Evolutionary conservation across 2,329 filamentous ascomycete species (phyloP).

Genomic region (Nakataea oryzae): DNA sequence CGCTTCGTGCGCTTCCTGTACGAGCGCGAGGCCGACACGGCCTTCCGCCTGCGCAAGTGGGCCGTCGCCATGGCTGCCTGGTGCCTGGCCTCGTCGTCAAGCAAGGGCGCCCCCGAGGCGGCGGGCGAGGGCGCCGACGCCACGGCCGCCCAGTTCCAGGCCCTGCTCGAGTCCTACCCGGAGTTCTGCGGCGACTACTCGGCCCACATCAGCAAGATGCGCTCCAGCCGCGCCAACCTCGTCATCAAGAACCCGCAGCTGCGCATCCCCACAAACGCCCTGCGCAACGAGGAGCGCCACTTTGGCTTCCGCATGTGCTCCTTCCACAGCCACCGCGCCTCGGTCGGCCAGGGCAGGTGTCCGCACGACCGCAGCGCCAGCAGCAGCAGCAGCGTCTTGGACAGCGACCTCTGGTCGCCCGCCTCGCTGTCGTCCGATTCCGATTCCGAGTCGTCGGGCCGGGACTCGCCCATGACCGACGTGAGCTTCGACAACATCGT

Average conservation of each 20-base stretch:
- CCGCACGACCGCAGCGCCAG: conserved; percentile 24
- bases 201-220: conserved; percentile 41
- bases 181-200: conserved; percentile 40
- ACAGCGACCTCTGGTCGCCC: neutral
- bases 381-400: too few species aligned
- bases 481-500: neutral
- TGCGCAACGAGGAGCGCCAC: conserved; percentile 44
- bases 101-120: conserved; percentile 8
- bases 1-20: conserved; percentile 42
- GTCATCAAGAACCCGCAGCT: conserved; percentile 52
- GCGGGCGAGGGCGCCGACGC: conserved; percentile 5
- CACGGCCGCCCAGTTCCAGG: conserved; percentile 24
- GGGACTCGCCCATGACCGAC: neutral
- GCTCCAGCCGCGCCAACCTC: conserved; percentile 35
- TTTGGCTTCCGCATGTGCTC: conserved; percentile 53
- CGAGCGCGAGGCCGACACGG: conserved; percentile 34
- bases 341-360: conserved; percentile 42
- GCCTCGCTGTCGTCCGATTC: neutral
- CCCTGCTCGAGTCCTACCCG: conserved; percentile 30
- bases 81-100: conserved; percentile 26
- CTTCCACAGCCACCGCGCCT: conserved; percentile 46
- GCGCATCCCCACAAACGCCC: conserved; percentile 42
- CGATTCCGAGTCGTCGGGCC: too few species aligned
- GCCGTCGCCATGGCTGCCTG: conserved; percentile 51
- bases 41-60: conserved; percentile 46